Evolutionary conservation across 2,329 filamentous ascomycete genomes (phyloP), one percentile per base, ranked within the genome.

Genomic region (Penicillium sp.): DNA sequence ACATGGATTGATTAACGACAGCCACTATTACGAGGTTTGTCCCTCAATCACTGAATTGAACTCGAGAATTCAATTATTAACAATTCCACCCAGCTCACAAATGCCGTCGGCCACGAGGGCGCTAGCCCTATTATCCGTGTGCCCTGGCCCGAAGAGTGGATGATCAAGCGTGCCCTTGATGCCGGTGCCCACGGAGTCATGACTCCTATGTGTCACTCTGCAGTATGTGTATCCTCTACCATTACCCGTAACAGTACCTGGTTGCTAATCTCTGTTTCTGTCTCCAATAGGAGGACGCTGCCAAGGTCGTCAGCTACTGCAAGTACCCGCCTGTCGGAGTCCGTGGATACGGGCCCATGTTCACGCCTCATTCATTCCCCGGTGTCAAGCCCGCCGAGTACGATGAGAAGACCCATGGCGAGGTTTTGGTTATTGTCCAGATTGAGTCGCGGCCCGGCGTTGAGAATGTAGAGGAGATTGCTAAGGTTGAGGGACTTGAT

Each of bases 391-490:
- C 66, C 9, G 69, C 58, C 6, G 66, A 71, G 10, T 76, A 78
- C 57, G 70, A 77, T 49, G 58, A 63, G 7, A 64, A 64, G n/a
- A 74, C 72, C 6, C 71, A 78, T 52, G 55, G 60, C 4, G 61
- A 62, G 1, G 59, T 77, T 12, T 39, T 72, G 9, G 71, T 74
- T 1, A 66, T 70, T 42, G 72, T 78, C 19, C 76, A 78, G 64
- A 78, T 79, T 49, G 77, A 79, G 69, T 77, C 77, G 0, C 66
- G 63, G 17, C 61, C 70, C 9, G 77, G 73, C 3, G 68, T 79
- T 7, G 75, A 76, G 44, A 78, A 75, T 56, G 76, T 78, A 8
- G 77, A 79, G 65, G 72, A 74, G 53, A 79, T 79, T 58, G 76
- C 76, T 1, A 68, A 67, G 4, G 75, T 78, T 4, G 69, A 72